These are phyloP conservation scores for Coemansia umbellata DNA, from an alignment of 192 early-diverging fungal species.

Conservation along the genomic window DNA sequence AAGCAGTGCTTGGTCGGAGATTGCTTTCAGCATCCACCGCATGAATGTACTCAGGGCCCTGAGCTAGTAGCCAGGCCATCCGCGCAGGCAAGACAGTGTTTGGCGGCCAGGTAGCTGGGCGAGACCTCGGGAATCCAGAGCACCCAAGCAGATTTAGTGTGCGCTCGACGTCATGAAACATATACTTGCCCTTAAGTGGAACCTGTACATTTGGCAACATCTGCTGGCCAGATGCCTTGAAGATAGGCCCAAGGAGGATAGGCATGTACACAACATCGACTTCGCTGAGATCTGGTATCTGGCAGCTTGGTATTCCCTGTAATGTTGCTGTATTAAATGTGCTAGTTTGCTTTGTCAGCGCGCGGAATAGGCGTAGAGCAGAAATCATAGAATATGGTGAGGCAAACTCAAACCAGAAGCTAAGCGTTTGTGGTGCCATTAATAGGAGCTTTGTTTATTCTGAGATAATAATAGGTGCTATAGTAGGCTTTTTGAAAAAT, in stretches of 20 bases:
- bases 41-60: constrained; percentile 18
- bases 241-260: constrained; percentile 28
- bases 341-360: constrained; percentile 3
- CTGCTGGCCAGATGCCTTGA: constrained; percentile 22
- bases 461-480: too few species aligned
- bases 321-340: not conserved
- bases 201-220: constrained; percentile 25
- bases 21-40: constrained; percentile 7
- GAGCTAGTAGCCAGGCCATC: constrained; percentile 38
- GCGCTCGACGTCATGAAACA: constrained; percentile 44
- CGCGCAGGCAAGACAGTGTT: constrained; percentile 28
- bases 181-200: constrained; percentile 26
- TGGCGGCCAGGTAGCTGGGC: constrained; percentile 23
- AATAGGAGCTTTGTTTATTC: too few species aligned
- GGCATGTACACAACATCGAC: constrained; percentile 27
- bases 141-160: constrained; percentile 14
- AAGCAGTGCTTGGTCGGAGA: not conserved
- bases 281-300: constrained; percentile 8
- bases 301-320: constrained; percentile 9
- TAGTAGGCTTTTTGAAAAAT: too few species aligned
- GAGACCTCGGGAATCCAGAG: constrained; percentile 16
- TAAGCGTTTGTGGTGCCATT: constrained; percentile 7
- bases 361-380: constrained; percentile 32
- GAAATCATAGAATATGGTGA: constrained; percentile 50
- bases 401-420: constrained; percentile 51